A percentile compares a stretch with the other conserved stretches of the same genome.
phyloP scores from a whole-genome alignment of 345 rosid genomes.

The Adansonia digitata region DNA sequence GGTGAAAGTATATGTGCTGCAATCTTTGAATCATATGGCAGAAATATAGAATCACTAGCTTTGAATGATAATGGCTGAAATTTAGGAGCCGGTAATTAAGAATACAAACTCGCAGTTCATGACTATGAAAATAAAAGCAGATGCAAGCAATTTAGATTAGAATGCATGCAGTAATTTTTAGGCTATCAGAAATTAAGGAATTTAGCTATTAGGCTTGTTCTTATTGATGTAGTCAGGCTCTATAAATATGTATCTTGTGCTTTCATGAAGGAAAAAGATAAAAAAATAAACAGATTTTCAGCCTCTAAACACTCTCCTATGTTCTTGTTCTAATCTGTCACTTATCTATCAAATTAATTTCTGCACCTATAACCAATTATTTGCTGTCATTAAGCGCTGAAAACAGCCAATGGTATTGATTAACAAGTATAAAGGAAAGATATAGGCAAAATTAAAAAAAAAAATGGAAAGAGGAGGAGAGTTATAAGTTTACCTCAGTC shows the following conservation, averaged over 20 bases:
- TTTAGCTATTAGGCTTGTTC: background rate
- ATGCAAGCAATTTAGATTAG: no score
- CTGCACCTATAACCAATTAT: no score
- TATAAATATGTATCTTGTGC: background rate
- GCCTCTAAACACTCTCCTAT: background rate
- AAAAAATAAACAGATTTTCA: background rate
- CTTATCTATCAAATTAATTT: background rate
- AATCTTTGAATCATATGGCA: background rate
- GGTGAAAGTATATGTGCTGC: no score
- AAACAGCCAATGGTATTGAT: background rate
- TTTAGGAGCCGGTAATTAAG: background rate
- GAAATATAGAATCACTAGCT: no score
- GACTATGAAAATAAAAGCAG: no score
- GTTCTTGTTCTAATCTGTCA: background rate
- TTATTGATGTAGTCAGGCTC: background rate
- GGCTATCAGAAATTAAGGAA: no score
- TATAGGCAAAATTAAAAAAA: background rate
- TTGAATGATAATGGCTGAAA: no score
- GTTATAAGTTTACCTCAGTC: conserved; percentile 32
- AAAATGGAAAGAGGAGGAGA: background rate
- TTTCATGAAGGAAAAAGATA: no score
- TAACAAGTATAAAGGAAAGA: background rate
- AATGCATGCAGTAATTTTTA: no score
- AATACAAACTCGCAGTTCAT: no score
- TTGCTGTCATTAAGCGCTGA: no score